These are phyloP conservation scores for Boletus pseudo-olivaceus DNA, from an alignment of 768 basidiomycete species.

Conservation along the genomic window DNA sequence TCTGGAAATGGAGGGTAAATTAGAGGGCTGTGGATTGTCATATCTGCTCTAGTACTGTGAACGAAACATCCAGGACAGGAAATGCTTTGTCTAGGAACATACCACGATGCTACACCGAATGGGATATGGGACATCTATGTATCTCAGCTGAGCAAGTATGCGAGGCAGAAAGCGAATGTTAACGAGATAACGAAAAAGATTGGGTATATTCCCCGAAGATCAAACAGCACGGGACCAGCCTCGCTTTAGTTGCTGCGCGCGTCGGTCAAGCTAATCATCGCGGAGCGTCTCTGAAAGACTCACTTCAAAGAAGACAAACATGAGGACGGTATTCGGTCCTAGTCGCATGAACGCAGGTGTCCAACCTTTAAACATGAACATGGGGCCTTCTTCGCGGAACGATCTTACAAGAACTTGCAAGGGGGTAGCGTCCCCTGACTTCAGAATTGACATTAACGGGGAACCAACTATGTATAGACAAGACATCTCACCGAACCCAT, in stretches of 20 bases:
- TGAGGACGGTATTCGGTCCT: conserved; percentile 78
- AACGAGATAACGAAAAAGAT: background rate
- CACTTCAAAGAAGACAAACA: conserved; percentile 86
- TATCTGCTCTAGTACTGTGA: background rate
- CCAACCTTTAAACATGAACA: conserved; percentile 87
- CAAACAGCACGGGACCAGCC: conserved; percentile 39
- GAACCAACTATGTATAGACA: background rate
- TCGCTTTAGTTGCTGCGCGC: conserved; percentile 64
- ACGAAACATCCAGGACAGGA: conserved; percentile 1
- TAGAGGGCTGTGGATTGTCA: background rate
- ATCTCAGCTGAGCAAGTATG: background rate
- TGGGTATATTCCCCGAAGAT: background rate
- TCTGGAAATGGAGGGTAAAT: background rate
- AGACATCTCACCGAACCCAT: conserved; percentile 63
- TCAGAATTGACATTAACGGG: conserved; percentile 3
- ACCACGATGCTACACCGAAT: conserved; percentile 5
- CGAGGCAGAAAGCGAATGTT: conserved; percentile 2
- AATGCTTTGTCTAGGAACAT: conserved; percentile 6
- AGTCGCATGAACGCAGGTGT: conserved; percentile 83
- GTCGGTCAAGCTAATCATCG: conserved; percentile 3
- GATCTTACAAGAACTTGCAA: conserved; percentile 55
- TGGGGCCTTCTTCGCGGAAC: conserved; percentile 67
- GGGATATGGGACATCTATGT: conserved; percentile 6
- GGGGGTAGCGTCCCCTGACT: conserved; percentile 52
- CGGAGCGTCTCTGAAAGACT: conserved; percentile 10